phyloP scores from a whole-genome alignment of 176 grass and related monocot genomes.

The Oryza officinalis region DNA sequence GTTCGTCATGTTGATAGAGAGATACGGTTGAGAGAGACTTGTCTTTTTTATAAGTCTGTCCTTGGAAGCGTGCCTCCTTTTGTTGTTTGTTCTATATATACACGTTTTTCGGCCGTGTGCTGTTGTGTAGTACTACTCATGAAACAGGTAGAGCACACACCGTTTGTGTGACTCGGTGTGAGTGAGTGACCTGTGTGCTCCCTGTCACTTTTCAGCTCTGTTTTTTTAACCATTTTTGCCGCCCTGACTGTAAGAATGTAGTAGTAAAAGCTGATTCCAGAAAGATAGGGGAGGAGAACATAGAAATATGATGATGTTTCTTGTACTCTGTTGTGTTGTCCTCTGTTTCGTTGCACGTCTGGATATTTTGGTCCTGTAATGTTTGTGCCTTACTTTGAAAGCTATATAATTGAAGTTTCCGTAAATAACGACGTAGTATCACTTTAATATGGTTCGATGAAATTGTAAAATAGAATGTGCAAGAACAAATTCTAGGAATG shows the following conservation, averaged over 20 bases:
- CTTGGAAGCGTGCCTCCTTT: conserved; percentile 29
- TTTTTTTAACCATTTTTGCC: conserved; percentile 17
- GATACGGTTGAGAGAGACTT: conserved; percentile 46
- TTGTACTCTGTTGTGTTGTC: neutral
- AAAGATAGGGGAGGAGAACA: conserved; percentile 2
- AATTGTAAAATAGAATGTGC: neutral
- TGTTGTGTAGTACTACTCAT: conserved; percentile 36
- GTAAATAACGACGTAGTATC: neutral
- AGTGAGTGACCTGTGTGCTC: neutral
- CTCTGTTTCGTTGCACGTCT: neutral
- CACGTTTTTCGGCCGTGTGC: conserved; percentile 18
- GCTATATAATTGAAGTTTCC: neutral
- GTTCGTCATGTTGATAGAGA: conserved; percentile 48
- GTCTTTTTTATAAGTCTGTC: conserved; percentile 55
- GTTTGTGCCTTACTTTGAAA: neutral
- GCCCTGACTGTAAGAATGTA: conserved; percentile 26
- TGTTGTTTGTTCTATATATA: conserved; percentile 39
- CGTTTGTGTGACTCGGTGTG: conserved; percentile 26
- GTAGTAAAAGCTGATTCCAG: neutral
- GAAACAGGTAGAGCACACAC: conserved; percentile 28
- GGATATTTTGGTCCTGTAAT: neutral
- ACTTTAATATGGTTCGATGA: neutral
- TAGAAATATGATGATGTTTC: conserved; percentile 14
- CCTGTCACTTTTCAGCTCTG: conserved; percentile 32
- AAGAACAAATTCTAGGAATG: neutral